Conservation (phyloP, 2,329 filamentous ascomycete species). For the Zymoseptoria ardabiliae region DNA sequence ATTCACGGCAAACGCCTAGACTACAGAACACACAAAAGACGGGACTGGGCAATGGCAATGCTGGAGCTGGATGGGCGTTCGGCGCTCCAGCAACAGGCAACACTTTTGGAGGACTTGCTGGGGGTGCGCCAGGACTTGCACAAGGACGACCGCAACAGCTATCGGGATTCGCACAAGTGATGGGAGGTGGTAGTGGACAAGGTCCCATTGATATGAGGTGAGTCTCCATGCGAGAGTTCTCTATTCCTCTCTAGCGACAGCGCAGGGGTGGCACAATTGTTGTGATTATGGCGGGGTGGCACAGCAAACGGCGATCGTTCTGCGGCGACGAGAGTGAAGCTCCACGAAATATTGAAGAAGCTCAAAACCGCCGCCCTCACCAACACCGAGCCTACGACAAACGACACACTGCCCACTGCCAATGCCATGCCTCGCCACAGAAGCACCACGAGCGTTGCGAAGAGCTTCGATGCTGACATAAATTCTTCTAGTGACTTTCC, state of each 20-base stretch:
- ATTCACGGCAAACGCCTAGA: slow-evolving; percentile 21
- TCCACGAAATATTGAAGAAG: not conserved
- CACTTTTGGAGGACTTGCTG: slow-evolving; percentile 14
- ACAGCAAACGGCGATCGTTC: not conserved
- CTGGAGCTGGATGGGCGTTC: slow-evolving; percentile 48
- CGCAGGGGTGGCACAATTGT: not conserved
- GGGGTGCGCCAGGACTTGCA: slow-evolving; percentile 16
- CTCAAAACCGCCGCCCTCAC: not conserved
- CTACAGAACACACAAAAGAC: slow-evolving; percentile 29
- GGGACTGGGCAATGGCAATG: slow-evolving; percentile 40
- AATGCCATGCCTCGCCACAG: not conserved
- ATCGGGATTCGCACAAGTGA: slow-evolving; percentile 30
- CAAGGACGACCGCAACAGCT: slow-evolving; percentile 22
- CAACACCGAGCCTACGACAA: not conserved
- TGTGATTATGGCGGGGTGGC: not conserved
- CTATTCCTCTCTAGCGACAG: slow-evolving; percentile 1
- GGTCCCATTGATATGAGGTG: slow-evolving; percentile 31
- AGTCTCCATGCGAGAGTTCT: slow-evolving; percentile 11
- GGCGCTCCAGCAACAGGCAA: slow-evolving; percentile 47
- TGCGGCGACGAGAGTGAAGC: not conserved
- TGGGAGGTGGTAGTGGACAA: slow-evolving; percentile 28
- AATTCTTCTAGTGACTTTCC: slow-evolving; percentile 51
- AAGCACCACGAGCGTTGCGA: not conserved
- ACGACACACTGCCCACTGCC: not conserved
- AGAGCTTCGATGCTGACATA: slow-evolving; percentile 16